These are phyloP conservation scores for Piloderma croceum DNA, from an alignment of 768 basidiomycete genomes.

Conservation along the genomic window DNA sequence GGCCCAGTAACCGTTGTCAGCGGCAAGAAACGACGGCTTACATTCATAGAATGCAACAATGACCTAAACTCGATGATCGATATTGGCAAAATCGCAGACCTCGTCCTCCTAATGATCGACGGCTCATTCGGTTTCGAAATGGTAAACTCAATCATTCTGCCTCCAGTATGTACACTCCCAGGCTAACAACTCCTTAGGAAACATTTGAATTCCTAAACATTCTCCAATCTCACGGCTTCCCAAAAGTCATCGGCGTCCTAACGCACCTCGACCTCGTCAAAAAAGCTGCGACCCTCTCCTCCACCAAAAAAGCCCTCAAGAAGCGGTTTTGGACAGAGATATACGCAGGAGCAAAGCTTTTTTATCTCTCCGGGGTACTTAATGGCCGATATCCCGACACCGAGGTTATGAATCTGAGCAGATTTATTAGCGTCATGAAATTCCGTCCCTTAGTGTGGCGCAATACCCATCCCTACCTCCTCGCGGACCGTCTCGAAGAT, in stretches of 20 bases:
- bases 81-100: slow-evolving; percentile 92
- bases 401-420: slow-evolving; percentile 92
- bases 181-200: slow-evolving; percentile 55
- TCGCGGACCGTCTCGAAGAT: slow-evolving; percentile 93
- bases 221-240: slow-evolving; percentile 95
- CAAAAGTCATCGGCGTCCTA: slow-evolving; percentile 95
- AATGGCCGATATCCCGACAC: slow-evolving; percentile 97
- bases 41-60: slow-evolving; percentile 96
- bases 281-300: slow-evolving; percentile 77
- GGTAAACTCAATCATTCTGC: slow-evolving; percentile 43
- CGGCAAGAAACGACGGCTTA: slow-evolving; percentile 89
- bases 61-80: slow-evolving; percentile 99
- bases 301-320: slow-evolving; percentile 91
- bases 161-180: neutral
- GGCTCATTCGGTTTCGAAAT: slow-evolving; percentile 98
- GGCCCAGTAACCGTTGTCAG: slow-evolving; percentile 94
- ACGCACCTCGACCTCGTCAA: slow-evolving; percentile 97
- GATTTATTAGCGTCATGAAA: slow-evolving; percentile 97
- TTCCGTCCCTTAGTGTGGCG: slow-evolving; percentile 96
- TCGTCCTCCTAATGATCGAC: slow-evolving; percentile 96
- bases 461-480: slow-evolving; percentile 90
- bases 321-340: slow-evolving; percentile 99
- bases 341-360: slow-evolving; percentile 96
- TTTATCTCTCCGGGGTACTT: slow-evolving; percentile 93
- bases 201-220: slow-evolving; percentile 98